Conservation (phyloP, 108 stramenopile species). For the Seminavis robusta region DNA sequence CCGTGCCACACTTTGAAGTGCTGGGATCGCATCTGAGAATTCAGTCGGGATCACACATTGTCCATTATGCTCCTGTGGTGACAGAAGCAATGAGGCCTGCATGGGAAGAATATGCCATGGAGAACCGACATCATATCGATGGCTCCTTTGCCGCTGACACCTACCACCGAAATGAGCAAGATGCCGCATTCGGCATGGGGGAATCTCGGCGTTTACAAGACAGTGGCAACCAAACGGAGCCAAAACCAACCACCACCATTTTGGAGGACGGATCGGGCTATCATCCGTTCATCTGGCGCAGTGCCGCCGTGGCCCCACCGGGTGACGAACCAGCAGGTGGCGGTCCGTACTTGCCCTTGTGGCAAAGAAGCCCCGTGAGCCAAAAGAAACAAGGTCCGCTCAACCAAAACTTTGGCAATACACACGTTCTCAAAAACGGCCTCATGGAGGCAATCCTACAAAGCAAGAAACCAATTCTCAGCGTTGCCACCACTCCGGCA, state of each 20-base stretch:
- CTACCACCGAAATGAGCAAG: not conserved
- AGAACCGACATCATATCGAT: not conserved
- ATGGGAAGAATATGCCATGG: slow-evolving; percentile 12
- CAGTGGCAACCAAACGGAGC: too few relatives aligned
- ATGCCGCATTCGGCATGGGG: not conserved
- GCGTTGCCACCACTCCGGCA: too few relatives aligned
- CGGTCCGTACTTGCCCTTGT: not conserved
- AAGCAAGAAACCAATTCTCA: not conserved
- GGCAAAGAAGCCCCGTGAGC: not conserved
- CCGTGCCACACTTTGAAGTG: too few relatives aligned
- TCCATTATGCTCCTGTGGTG: slow-evolving; percentile 5
- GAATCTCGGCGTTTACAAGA: too few relatives aligned
- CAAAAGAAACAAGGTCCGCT: not conserved
- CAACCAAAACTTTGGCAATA: not conserved
- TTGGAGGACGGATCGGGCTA: not conserved
- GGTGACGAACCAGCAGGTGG: not conserved
- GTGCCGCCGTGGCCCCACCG: not conserved
- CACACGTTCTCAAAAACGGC: not conserved
- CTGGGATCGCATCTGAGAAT: not conserved
- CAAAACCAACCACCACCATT: not conserved
- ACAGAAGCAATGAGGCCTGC: not conserved
- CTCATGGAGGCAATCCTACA: not conserved
- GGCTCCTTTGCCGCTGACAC: not conserved
- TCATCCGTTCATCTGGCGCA: not conserved
- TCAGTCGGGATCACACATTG: not conserved